These are phyloP conservation scores for Wickerhamiella allomyrinae DNA, from an alignment of 805 yeast species.

Conservation along the genomic window DNA sequence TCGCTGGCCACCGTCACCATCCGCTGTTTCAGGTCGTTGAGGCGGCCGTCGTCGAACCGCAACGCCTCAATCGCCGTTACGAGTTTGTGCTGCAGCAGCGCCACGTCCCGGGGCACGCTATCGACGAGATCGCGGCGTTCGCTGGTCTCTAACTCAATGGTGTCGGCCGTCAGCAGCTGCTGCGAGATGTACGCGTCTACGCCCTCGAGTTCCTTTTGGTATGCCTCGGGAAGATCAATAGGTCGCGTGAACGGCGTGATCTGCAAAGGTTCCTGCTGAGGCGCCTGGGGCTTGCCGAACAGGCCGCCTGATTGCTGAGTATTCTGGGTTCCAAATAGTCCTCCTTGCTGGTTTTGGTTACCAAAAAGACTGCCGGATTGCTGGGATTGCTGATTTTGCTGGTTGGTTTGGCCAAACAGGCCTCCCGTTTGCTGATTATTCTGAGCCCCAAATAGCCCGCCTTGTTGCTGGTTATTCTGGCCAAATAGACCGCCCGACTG, in stretches of 20 bases:
- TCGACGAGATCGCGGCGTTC: conserved; percentile 28
- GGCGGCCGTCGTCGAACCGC: conserved; percentile 30
- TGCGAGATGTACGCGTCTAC: conserved; percentile 40
- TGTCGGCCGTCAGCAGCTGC: conserved; percentile 40
- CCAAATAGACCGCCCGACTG: conserved; percentile 12
- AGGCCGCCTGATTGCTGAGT: conserved; percentile 9
- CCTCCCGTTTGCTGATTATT: too few species aligned
- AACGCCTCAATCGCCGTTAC: conserved; percentile 40
- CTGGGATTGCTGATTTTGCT: not conserved
- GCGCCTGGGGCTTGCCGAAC: conserved; percentile 12
- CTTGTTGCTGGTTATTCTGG: conserved; percentile 5
- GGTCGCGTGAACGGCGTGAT: conserved; percentile 45
- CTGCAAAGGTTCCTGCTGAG: conserved; percentile 16
- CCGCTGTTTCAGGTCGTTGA: conserved; percentile 19
- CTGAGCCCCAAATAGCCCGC: too few species aligned
- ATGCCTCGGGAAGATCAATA: conserved; percentile 40
- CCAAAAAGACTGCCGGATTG: conserved; percentile 23
- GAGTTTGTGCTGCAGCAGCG: conserved; percentile 35
- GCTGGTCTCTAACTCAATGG: conserved; percentile 32
- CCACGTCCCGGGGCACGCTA: conserved; percentile 42
- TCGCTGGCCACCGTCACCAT: conserved; percentile 19
- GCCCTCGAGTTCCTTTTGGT: conserved; percentile 40
- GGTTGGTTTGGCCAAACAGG: conserved; percentile 6
- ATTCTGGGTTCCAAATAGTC: conserved; percentile 6
- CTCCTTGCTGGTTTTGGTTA: not conserved